Evolutionary conservation across 2,329 filamentous ascomycete species (phyloP).

Genomic region (Exophiala sideris): DNA sequence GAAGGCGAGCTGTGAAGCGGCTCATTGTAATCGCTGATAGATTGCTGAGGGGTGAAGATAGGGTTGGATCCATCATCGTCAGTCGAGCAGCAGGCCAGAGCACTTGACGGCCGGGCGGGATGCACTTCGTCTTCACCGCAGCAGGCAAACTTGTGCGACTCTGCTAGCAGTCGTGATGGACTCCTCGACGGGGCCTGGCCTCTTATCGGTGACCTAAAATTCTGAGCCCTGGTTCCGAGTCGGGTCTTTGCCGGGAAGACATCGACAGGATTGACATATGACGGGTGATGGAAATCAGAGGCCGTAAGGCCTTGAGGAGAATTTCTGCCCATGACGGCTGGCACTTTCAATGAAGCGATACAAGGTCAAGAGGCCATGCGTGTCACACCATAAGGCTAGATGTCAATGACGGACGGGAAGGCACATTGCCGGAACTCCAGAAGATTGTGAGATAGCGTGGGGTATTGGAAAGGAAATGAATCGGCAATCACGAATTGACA

Average conservation of each 20-base stretch:
- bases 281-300: constrained; percentile 25
- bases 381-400: not conserved
- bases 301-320: constrained; percentile 22
- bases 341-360: not conserved
- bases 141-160: constrained; percentile 15
- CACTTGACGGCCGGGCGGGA: constrained; percentile 8
- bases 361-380: not conserved
- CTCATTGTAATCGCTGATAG: constrained; percentile 7
- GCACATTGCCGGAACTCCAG: not conserved
- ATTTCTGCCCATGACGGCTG: constrained; percentile 13
- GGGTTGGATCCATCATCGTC: constrained; percentile 1
- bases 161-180: constrained; percentile 10
- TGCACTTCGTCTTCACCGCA: constrained; percentile 15
- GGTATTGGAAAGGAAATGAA: not conserved
- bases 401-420: not conserved
- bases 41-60: constrained; percentile 1
- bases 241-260: constrained; percentile 20
- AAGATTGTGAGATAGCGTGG: not conserved
- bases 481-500: constrained; percentile 3
- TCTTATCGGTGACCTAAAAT: constrained; percentile 12
- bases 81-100: constrained; percentile 11
- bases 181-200: constrained; percentile 10
- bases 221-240: constrained; percentile 14
- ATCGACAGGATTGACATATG: constrained; percentile 24
- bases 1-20: constrained; percentile 20